Evolutionary conservation across 2,329 filamentous ascomycete genomes (phyloP).

Genomic region (Arthrinium phaeospermum): DNA sequence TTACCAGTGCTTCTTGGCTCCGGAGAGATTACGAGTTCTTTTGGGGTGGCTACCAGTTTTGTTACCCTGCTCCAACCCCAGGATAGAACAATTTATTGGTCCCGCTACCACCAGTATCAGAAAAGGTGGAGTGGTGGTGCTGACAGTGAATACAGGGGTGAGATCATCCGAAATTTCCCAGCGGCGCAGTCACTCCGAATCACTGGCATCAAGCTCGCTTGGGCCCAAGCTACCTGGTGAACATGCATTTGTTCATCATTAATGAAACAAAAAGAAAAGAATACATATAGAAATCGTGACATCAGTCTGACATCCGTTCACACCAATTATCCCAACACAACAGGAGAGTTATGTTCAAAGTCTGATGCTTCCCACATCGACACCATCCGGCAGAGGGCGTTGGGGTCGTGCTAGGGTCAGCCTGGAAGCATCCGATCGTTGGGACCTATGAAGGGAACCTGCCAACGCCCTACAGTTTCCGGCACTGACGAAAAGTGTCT

Average conservation of each 20-base stretch:
- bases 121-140: background rate
- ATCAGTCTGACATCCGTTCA: too few species aligned
- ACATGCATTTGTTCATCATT: background rate
- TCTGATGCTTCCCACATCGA: background rate
- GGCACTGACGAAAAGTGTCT: conserved; percentile 19
- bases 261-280: background rate
- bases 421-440: background rate
- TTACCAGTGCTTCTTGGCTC: background rate
- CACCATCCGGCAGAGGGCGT: background rate
- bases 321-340: too few species aligned
- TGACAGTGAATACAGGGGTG: background rate
- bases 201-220: background rate
- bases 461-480: conserved; percentile 13
- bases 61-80: background rate
- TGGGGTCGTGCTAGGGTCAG: background rate
- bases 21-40: background rate
- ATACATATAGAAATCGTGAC: background rate
- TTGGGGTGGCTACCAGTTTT: background rate
- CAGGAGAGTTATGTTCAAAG: background rate
- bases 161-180: background rate
- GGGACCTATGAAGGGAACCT: background rate
- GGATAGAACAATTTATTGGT: background rate
- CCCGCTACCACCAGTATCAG: background rate
- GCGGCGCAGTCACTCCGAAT: background rate
- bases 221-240: background rate